Evolutionary conservation across 345 rosid genomes (phyloP).

Genomic region (Ailanthus altissimus): DNA sequence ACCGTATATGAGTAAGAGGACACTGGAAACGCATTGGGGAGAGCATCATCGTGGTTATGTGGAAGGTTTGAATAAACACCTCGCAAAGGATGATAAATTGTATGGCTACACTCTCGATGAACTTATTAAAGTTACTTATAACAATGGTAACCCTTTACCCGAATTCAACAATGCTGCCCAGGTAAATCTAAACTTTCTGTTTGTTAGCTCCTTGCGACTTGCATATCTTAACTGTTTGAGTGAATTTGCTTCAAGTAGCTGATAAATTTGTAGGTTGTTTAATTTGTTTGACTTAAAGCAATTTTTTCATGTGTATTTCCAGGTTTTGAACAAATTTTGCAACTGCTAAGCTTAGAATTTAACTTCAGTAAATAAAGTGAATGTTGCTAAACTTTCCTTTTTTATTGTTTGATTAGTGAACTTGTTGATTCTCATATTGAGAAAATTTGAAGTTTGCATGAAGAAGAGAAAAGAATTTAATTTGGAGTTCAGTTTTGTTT

Average conservation of each 20-base stretch:
- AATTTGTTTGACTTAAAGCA: not conserved
- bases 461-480: not conserved
- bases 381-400: not conserved
- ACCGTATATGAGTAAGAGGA: slow-evolving; percentile 76
- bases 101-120: slow-evolving; percentile 89
- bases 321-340: not conserved
- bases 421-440: not conserved
- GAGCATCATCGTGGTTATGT: slow-evolving; percentile 66
- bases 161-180: slow-evolving; percentile 91
- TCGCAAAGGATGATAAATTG: slow-evolving; percentile 55
- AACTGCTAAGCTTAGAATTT: not conserved
- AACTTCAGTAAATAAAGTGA: not conserved
- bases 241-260: slow-evolving; percentile 1
- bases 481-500: no score
- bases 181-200: slow-evolving; percentile 31
- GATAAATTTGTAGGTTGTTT: not conserved
- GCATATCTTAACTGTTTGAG: not conserved
- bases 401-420: not conserved
- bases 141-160: slow-evolving; percentile 78
- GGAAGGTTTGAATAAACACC: slow-evolving; percentile 67
- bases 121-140: slow-evolving; percentile 78
- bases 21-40: slow-evolving; percentile 83
- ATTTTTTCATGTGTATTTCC: not conserved
- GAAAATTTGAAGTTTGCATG: not conserved
- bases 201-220: slow-evolving; percentile 4